phyloP scores from a whole-genome alignment of 208 protist species.

The Trypanosomatidae sp. region DNA sequence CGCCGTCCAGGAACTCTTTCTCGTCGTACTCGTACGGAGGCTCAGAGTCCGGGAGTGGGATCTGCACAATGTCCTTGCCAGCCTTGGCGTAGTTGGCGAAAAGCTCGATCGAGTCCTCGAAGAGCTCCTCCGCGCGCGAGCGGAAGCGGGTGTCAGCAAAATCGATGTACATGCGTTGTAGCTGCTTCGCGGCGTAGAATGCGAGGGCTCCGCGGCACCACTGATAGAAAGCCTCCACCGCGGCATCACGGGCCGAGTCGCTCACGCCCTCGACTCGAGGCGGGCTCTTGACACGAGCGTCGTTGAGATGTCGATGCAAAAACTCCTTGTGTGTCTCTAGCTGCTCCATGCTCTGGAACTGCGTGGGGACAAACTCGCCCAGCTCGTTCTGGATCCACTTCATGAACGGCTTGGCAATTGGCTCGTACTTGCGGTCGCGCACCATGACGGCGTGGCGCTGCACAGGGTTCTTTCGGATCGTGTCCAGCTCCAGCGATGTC shows the following conservation, averaged over 20 bases:
- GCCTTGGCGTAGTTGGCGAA: slow-evolving; percentile 84
- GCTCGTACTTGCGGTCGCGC: slow-evolving; percentile 76
- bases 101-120: slow-evolving; percentile 85
- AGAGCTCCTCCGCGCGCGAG: slow-evolving; percentile 71
- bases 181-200: slow-evolving; percentile 72
- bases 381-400: slow-evolving; percentile 87
- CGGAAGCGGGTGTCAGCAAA: slow-evolving; percentile 79
- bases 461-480: slow-evolving; percentile 82
- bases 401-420: slow-evolving; percentile 75
- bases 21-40: slow-evolving; percentile 87
- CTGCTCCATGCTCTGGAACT: slow-evolving; percentile 74
- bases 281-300: slow-evolving; percentile 55
- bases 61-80: slow-evolving; percentile 75
- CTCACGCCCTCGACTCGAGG: slow-evolving; percentile 59
- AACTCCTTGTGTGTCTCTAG: slow-evolving; percentile 80
- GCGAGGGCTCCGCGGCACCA: slow-evolving; percentile 85
- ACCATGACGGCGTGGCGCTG: slow-evolving; percentile 83
- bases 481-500: slow-evolving; percentile 85
- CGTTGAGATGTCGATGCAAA: slow-evolving; percentile 66
- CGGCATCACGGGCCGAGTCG: slow-evolving; percentile 60
- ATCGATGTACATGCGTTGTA: slow-evolving; percentile 69
- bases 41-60: slow-evolving; percentile 81
- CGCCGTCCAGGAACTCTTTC: slow-evolving; percentile 90
- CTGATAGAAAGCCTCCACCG: slow-evolving; percentile 81
- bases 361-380: slow-evolving; percentile 58